A percentile compares a stretch with the other conserved stretches of the same genome.
These are phyloP conservation scores for Ophiostoma himal-ulmi DNA, from an alignment of 2,329 filamentous ascomycete species.

Conservation along the genomic window DNA sequence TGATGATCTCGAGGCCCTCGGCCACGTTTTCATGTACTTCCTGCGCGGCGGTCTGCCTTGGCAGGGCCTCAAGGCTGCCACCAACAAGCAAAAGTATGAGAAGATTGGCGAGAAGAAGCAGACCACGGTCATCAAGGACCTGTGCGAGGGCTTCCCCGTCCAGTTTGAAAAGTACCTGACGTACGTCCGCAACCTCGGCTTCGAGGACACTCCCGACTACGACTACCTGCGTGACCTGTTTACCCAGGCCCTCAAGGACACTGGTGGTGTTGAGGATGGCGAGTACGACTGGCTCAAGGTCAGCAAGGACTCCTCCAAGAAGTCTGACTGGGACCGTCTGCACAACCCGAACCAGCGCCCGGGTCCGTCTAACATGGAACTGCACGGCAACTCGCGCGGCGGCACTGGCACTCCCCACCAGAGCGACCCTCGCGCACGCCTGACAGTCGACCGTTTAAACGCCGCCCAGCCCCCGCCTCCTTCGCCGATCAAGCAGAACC, in stretches of 20 bases:
- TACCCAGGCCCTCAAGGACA: slow-evolving; percentile 90
- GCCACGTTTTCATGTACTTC: slow-evolving; percentile 72
- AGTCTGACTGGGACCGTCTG: slow-evolving; percentile 74
- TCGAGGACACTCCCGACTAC: slow-evolving; percentile 97
- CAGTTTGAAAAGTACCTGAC: slow-evolving; percentile 97
- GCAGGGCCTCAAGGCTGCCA: slow-evolving; percentile 74
- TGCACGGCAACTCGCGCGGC: slow-evolving; percentile 67
- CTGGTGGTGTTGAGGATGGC: slow-evolving; percentile 90
- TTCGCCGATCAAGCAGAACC: slow-evolving; percentile 74
- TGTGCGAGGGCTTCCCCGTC: slow-evolving; percentile 92
- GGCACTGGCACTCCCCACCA: slow-evolving; percentile 60
- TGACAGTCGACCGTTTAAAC: slow-evolving; percentile 87
- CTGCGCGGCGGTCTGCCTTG: slow-evolving; percentile 68
- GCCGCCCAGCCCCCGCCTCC: slow-evolving; percentile 84
- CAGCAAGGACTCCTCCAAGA: slow-evolving; percentile 65
- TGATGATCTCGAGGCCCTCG: slow-evolving; percentile 87
- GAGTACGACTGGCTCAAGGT: slow-evolving; percentile 99
- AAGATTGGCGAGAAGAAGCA: slow-evolving; percentile 99
- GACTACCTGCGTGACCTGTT: slow-evolving; percentile 95
- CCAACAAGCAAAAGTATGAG: slow-evolving; percentile 96
- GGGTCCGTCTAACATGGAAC: slow-evolving; percentile 76
- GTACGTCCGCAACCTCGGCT: slow-evolving; percentile 95
- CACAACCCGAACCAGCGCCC: slow-evolving; percentile 73
- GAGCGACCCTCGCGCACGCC: slow-evolving; percentile 49
- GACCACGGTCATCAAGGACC: slow-evolving; percentile 91